Percentiles rank a stretch among this genome's conserved stretches.
Evolutionary conservation across 805 yeast species (phyloP).

Genomic region (Aciculoconidium aculeatum): DNA sequence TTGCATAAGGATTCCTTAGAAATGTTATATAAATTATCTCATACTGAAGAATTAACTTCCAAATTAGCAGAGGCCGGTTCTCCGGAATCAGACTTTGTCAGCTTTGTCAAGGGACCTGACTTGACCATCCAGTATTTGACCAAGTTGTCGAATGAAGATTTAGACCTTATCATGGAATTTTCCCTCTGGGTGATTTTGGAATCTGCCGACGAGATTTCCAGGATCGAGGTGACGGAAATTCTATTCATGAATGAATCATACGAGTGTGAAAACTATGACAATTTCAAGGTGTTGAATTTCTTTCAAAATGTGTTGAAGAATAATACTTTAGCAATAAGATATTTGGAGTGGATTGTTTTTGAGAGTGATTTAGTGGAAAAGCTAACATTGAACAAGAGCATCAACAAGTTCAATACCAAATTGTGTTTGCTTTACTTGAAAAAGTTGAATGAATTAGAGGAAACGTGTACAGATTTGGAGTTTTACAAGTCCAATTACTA

Average conservation of each 20-base stretch:
- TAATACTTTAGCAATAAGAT: slow-evolving; percentile 28
- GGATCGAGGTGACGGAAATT: slow-evolving; percentile 22
- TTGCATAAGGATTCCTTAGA: slow-evolving; percentile 63
- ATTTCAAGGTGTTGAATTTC: slow-evolving; percentile 47
- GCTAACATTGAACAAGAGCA: slow-evolving; percentile 10
- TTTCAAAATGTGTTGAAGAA: slow-evolving; percentile 25
- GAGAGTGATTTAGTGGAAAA: slow-evolving; percentile 28
- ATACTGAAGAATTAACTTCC: slow-evolving; percentile 8
- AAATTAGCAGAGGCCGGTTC: slow-evolving; percentile 9
- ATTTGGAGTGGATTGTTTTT: slow-evolving; percentile 39
- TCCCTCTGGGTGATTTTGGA: slow-evolving; percentile 45
- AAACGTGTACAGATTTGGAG: slow-evolving; percentile 1
- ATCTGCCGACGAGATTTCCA: slow-evolving; percentile 4
- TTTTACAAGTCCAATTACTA: slow-evolving; percentile 17
- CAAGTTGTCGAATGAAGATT: slow-evolving; percentile 41
- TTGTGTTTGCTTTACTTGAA: slow-evolving; percentile 28
- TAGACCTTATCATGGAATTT: slow-evolving; percentile 54
- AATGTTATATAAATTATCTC: slow-evolving; percentile 38
- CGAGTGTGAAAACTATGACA: slow-evolving; percentile 54
- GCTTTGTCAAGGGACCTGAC: slow-evolving; percentile 31
- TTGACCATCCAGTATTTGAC: slow-evolving; percentile 54
- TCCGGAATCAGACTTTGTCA: slow-evolving; percentile 15
- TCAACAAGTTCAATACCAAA: slow-evolving; percentile 29
- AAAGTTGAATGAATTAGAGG: slow-evolving; percentile 13
- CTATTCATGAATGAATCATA: slow-evolving; percentile 65